These are phyloP conservation scores for Curvularia lunata DNA, from an alignment of 2,329 filamentous ascomycete genomes.

Conservation along the genomic window DNA sequence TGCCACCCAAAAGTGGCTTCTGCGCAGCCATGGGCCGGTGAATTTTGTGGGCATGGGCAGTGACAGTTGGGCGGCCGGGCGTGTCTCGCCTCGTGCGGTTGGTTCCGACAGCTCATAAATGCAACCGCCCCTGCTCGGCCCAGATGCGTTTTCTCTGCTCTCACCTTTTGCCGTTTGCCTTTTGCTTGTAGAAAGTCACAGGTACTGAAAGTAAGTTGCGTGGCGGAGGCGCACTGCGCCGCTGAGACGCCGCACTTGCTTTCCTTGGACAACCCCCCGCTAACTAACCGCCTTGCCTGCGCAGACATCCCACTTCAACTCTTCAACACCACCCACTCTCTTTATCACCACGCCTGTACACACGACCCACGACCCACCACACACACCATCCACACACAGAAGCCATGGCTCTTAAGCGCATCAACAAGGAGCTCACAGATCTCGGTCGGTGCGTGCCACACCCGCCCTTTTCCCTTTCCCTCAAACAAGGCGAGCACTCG, in stretches of 20 bases:
- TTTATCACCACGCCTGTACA: conserved; percentile 22
- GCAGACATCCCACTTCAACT: conserved; percentile 46
- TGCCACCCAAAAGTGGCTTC: conserved; percentile 35
- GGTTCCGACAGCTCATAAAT: conserved; percentile 32
- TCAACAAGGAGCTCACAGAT: conserved; percentile 92
- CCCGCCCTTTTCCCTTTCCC: conserved; percentile 19
- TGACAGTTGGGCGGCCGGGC: conserved; percentile 23
- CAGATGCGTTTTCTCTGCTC: conserved; percentile 14
- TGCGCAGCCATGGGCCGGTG: conserved; percentile 35
- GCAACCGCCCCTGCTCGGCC: conserved; percentile 24
- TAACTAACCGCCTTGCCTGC: conserved; percentile 40
- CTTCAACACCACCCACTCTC: conserved; percentile 40
- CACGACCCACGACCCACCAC: conserved; percentile 22
- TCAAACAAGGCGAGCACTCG: conserved; percentile 25
- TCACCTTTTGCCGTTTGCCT: conserved; percentile 14
- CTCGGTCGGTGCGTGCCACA: conserved; percentile 74
- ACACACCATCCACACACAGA: conserved; percentile 29
- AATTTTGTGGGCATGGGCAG: conserved; percentile 38
- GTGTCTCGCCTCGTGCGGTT: conserved; percentile 29
- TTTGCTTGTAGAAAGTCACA: conserved; percentile 16
- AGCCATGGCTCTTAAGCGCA: conserved; percentile 86
- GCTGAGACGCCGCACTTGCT: conserved; percentile 46
- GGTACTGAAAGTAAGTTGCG: conserved; percentile 26
- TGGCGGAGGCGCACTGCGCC: conserved; percentile 35
- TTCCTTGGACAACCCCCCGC: conserved; percentile 32